Evolutionary conservation across 768 basidiomycete genomes (phyloP), one percentile per base, ranked within the genome.

Genomic region (Candolleomyces efflorescens): DNA sequence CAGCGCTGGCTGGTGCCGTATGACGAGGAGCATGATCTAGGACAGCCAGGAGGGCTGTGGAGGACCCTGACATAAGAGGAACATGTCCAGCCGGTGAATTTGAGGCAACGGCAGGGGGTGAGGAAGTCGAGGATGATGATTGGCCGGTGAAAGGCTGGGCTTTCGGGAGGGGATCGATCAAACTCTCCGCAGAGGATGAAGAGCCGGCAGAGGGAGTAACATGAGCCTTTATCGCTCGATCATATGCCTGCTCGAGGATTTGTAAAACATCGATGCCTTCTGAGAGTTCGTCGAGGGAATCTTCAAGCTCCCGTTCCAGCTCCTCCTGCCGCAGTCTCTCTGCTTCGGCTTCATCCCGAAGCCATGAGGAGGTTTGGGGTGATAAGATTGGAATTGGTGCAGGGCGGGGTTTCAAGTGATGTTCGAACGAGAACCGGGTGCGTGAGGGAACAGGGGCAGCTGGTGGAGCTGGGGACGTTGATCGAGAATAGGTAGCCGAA

Each of bases 201-300:
- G 57, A 51, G 20, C 50, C 63, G 37, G 62, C 44, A 12, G 63
- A 48, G 51, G 72, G 70, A 32, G 69, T 72, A 39, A 84, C 81
- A 65, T 89, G 87, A 2, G 82, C 83, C 32, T 78, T 77, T 36
- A 89, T 72, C 5, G 88, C 85, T 51, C 76, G 76, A 59, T 87
- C 83, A 64, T 86, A 90, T 3, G 88, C 88, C 24, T 78, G 79
- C 66, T 90, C 87, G 43, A 90, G 76, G 50, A 89, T 83, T 66
- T 80, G 77, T 13, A 89, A 77, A 12, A 89, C 78, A 63, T 90
- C 85, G 43, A 89, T 73, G 13, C 85, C 86, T n/a, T 88, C 86
- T 38, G 78, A 80, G 12, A 89, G 78, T 12, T 88, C 86, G 56
- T 84, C 82, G n/a, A 87, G 69, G 15, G 73, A 67, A 32, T 72